These are phyloP conservation scores for Thelonectria rubi DNA, from an alignment of 2,329 filamentous ascomycete genomes.

Conservation along the genomic window DNA sequence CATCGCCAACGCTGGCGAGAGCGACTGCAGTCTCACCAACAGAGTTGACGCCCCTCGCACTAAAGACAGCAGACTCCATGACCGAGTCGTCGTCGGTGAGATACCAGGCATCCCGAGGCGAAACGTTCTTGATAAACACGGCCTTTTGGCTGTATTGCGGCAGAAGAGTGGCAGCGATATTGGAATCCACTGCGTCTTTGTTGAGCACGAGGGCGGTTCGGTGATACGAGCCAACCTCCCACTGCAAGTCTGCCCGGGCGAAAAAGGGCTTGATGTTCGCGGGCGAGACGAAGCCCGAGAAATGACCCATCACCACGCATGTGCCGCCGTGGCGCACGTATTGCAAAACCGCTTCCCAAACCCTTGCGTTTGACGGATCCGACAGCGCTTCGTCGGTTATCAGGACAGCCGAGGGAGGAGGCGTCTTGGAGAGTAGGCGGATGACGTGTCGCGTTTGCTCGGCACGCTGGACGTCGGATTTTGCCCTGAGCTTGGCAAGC, in stretches of 20 bases:
- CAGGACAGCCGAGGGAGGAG: slow-evolving; percentile 23
- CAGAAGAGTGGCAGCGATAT: slow-evolving; percentile 26
- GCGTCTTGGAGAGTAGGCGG: too few relatives aligned
- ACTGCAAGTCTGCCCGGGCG: slow-evolving; percentile 38
- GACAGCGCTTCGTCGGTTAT: slow-evolving; percentile 30
- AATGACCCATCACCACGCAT: slow-evolving; percentile 33
- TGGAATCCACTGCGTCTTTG: slow-evolving; percentile 20
- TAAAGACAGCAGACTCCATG: slow-evolving; percentile 14
- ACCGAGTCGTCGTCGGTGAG: slow-evolving; percentile 15
- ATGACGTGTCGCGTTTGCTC: too few relatives aligned
- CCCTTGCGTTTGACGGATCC: background rate
- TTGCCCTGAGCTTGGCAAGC: background rate
- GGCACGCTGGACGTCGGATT: slow-evolving; percentile 10
- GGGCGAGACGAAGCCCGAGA: too few relatives aligned
- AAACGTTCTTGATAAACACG: slow-evolving; percentile 37
- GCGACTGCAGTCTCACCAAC: slow-evolving; percentile 35
- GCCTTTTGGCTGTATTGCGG: slow-evolving; percentile 42
- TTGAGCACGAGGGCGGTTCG: slow-evolving; percentile 38
- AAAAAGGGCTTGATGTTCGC: too few relatives aligned
- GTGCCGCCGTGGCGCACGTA: slow-evolving; percentile 29
- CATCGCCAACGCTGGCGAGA: slow-evolving; percentile 41
- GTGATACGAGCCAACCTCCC: slow-evolving; percentile 33
- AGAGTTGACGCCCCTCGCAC: slow-evolving; percentile 5
- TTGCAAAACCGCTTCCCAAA: slow-evolving; percentile 30
- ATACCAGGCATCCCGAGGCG: slow-evolving; percentile 39